Evolutionary conservation across 495 filamentous ascomycete genomes (phyloP).

Genomic region (Neohortaea acidophila): DNA sequence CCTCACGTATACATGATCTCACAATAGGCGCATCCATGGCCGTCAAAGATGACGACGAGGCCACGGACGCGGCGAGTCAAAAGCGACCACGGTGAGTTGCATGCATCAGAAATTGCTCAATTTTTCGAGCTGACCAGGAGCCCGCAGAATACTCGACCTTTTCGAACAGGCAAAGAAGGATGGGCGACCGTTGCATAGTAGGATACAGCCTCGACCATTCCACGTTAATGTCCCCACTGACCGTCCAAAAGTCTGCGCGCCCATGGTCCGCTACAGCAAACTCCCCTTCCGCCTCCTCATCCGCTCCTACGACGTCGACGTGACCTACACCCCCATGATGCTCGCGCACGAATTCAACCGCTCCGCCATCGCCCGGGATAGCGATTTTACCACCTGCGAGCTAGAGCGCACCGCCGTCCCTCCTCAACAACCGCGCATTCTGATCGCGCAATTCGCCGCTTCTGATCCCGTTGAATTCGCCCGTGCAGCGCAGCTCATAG

Average conservation of each 20-base stretch:
- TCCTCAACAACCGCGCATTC: constrained; percentile 28
- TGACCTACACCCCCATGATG: constrained; percentile 58
- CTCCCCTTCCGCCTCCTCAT: constrained; percentile 50
- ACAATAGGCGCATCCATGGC: too few species aligned
- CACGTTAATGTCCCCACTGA: not conserved
- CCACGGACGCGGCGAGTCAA: too few species aligned
- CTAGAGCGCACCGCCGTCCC: constrained; percentile 14
- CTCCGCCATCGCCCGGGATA: constrained; percentile 40
- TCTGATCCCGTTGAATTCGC: constrained; percentile 41
- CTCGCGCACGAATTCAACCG: constrained; percentile 57
- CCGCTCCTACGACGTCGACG: constrained; percentile 42
- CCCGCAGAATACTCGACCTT: constrained; percentile 28
- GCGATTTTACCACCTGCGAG: constrained; percentile 24
- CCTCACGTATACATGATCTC: too few species aligned
- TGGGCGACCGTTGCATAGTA: constrained; percentile 35
- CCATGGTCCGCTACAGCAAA: constrained; percentile 47
- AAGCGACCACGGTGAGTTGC: too few species aligned
- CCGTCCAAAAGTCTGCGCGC: constrained; percentile 34
- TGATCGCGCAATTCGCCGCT: constrained; percentile 49
- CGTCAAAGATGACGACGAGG: too few species aligned
- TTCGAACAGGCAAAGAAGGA: constrained; percentile 40
- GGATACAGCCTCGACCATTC: not conserved
- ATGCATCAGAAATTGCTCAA: too few species aligned
- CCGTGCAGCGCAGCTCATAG: constrained; percentile 42
- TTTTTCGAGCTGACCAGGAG: too few species aligned